Evolutionary conservation across 176 grass and related monocot genomes (phyloP).

Genomic region (Eragrostis nindensis): DNA sequence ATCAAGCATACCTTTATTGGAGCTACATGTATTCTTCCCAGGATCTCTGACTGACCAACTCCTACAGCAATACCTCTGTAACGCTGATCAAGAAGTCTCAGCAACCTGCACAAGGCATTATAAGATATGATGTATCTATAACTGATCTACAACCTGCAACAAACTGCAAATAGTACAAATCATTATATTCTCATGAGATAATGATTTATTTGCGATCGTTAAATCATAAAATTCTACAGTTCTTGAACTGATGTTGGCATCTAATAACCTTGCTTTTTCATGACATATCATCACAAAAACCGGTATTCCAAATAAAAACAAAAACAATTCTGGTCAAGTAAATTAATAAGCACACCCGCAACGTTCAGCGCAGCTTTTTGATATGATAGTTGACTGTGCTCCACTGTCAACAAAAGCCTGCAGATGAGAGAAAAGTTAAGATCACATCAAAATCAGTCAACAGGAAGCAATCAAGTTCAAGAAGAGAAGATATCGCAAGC

Average conservation of each 20-base stretch:
- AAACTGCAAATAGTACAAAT: slow-evolving; percentile 9
- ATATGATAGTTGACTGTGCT: slow-evolving; percentile 98
- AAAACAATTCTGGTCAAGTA: slow-evolving; percentile 19
- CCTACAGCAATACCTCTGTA: slow-evolving; percentile 89
- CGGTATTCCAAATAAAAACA: slow-evolving; percentile 4
- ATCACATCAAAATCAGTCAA: slow-evolving; percentile 21
- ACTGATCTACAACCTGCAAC: background rate
- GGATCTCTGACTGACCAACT: slow-evolving; percentile 95
- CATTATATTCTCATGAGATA: background rate
- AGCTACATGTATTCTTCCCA: slow-evolving; percentile 97
- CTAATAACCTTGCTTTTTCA: background rate
- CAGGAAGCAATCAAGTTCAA: slow-evolving; percentile 21
- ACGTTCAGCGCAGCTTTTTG: slow-evolving; percentile 93
- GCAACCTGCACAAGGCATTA: slow-evolving; percentile 59
- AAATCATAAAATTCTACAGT: background rate
- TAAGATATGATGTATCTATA: slow-evolving; percentile 25
- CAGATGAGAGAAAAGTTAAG: slow-evolving; percentile 39
- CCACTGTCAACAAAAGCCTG: slow-evolving; percentile 99
- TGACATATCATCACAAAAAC: background rate
- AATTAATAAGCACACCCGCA: slow-evolving; percentile 74
- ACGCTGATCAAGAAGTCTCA: slow-evolving; percentile 92
- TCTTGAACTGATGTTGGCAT: background rate
- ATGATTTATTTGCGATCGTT: background rate
- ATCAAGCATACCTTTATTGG: slow-evolving; percentile 77
- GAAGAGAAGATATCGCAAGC: slow-evolving; percentile 5